A percentile compares a stretch with the other conserved stretches of the same genome.
Conservation (phyloP, 1,284 basidiomycete genomes). For the Cutaneotrichosporon arboriforme region DNA sequence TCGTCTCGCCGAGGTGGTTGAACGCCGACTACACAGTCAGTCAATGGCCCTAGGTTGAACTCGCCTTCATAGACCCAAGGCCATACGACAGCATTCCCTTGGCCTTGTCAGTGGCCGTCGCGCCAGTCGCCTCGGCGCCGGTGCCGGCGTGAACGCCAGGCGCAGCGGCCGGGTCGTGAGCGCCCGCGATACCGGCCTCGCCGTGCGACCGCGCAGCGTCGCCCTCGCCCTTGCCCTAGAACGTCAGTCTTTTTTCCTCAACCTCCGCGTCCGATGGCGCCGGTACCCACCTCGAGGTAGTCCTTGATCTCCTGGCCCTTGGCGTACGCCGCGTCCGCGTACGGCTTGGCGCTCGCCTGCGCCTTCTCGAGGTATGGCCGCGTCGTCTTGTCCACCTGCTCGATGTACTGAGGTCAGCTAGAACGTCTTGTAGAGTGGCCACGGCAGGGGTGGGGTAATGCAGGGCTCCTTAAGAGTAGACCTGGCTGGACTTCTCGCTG, state of each 20-base stretch:
- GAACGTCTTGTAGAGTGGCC: background rate
- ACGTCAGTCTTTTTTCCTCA: no score
- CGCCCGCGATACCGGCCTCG: background rate
- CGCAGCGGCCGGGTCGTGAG: background rate
- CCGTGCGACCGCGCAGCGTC: no score
- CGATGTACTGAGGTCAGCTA: constrained; percentile 23
- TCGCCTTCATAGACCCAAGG: constrained; percentile 28
- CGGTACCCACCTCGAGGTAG: constrained; percentile 34
- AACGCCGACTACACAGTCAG: constrained; percentile 29
- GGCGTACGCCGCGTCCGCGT: constrained; percentile 38
- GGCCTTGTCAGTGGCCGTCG: constrained; percentile 17
- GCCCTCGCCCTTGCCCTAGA: no score
- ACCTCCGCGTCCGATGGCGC: no score
- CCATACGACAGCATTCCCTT: constrained; percentile 32
- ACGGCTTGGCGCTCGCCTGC: constrained; percentile 30
- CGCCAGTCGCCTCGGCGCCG: background rate
- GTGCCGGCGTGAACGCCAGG: background rate
- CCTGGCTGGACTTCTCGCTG: no score
- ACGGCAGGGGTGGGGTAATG: no score
- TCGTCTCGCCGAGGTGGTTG: constrained; percentile 34
- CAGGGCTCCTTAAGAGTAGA: no score
- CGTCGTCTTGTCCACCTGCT: constrained; percentile 17
- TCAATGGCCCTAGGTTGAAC: constrained; percentile 1
- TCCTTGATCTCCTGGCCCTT: constrained; percentile 39
- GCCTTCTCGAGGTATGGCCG: constrained; percentile 30